A percentile compares a stretch with the other conserved stretches of the same genome.
Conservation (phyloP, 176 grass and related monocot species). For the Tuctoria greenei region DNA sequence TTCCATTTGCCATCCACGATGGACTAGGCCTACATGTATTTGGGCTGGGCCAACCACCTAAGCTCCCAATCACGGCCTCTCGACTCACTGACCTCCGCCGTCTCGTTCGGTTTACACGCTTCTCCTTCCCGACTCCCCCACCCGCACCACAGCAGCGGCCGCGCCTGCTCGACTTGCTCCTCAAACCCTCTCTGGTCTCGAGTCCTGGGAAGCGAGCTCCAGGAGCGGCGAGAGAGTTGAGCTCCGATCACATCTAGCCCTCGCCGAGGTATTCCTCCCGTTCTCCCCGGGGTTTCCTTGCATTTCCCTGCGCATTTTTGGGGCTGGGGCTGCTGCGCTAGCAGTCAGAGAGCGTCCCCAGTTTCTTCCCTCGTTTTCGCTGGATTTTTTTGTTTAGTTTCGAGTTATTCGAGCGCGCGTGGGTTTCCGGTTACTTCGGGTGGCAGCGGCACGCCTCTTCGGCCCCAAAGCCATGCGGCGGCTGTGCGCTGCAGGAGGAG, state of each 20-base stretch:
- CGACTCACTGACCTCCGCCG: not conserved
- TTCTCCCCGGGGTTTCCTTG: not conserved
- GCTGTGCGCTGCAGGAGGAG: too few relatives aligned
- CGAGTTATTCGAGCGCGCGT: too few relatives aligned
- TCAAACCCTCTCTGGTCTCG: not conserved
- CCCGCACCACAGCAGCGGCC: not conserved
- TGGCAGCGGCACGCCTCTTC: too few relatives aligned
- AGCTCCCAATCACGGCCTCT: not conserved
- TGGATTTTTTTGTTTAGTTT: too few relatives aligned
- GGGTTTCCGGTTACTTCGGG: too few relatives aligned
- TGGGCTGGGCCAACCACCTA: not conserved
- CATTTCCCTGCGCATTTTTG: not conserved
- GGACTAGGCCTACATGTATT: not conserved
- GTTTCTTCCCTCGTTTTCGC: not conserved
- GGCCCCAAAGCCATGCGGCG: too few relatives aligned
- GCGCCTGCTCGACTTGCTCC: slow-evolving; percentile 7
- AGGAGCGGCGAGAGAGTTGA: not conserved
- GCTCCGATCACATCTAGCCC: not conserved
- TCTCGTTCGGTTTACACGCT: not conserved
- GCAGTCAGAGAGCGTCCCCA: not conserved
- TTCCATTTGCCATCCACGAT: not conserved
- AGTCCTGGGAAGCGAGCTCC: not conserved
- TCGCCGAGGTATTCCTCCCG: not conserved
- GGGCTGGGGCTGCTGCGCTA: not conserved
- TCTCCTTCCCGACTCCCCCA: not conserved